phyloP scores from a whole-genome alignment of 2,329 filamentous ascomycete species.

The Xylogone sp. region DNA sequence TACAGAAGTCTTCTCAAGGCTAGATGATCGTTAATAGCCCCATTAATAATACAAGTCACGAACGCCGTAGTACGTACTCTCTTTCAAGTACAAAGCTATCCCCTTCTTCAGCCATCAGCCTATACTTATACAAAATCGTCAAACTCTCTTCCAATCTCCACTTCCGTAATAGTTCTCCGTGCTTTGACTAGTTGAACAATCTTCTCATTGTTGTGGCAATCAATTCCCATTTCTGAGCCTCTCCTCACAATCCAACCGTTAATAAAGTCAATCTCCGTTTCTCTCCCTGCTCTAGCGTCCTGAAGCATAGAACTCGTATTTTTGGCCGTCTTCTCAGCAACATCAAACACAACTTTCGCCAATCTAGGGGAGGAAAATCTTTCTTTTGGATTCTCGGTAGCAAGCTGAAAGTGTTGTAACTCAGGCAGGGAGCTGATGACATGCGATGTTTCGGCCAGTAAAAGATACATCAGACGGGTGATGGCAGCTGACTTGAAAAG shows the following conservation, averaged over 20 bases:
- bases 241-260: conserved; percentile 49
- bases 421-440: conserved; percentile 54
- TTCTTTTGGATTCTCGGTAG: conserved; percentile 19
- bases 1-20: too few relatives aligned
- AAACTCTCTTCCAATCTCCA: conserved; percentile 20
- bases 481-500: conserved; percentile 59
- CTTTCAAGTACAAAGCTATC: too few relatives aligned
- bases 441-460: conserved; percentile 70
- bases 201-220: conserved; percentile 35
- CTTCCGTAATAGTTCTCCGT: conserved; percentile 27
- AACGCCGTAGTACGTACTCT: too few relatives aligned
- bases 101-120: too few relatives aligned
- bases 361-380: conserved; percentile 27
- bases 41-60: too few relatives aligned
- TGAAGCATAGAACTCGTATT: conserved; percentile 63
- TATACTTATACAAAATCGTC: too few relatives aligned
- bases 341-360: conserved; percentile 40
- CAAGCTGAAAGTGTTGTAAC: conserved; percentile 52
- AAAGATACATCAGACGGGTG: conserved; percentile 57
- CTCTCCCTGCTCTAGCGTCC: conserved; percentile 47
- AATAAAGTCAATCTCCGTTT: conserved; percentile 54
- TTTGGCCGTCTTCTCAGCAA: conserved; percentile 44
- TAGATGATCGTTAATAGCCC: too few relatives aligned
- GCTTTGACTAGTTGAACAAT: conserved; percentile 41
- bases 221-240: conserved; percentile 21